Evolutionary conservation across 164 flowering plant species (phyloP).

Genomic region (Annona squamosa): DNA sequence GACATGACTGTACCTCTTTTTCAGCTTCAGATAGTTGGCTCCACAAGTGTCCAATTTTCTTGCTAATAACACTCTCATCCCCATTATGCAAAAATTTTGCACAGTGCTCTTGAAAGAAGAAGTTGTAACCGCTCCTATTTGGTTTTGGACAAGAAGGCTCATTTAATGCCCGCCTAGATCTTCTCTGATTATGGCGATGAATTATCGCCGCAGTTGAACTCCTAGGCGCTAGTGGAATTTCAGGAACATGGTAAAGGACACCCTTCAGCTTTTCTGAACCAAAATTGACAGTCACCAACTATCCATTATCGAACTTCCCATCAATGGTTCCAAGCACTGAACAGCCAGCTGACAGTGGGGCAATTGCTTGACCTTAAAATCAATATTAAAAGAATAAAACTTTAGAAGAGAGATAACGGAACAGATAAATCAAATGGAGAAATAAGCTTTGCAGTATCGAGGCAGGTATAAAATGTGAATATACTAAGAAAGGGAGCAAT

Average conservation of each 20-base stretch:
- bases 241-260: conserved; percentile 68
- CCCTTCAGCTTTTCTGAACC: conserved; percentile 66
- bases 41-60: conserved; percentile 53
- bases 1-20: conserved; percentile 39
- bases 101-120: conserved; percentile 68
- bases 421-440: too few species aligned
- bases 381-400: too few species aligned
- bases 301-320: conserved; percentile 74
- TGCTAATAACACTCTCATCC: conserved; percentile 46
- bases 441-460: too few species aligned
- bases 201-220: conserved; percentile 20
- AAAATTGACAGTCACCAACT: conserved; percentile 49
- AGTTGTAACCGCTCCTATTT: conserved; percentile 57
- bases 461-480: too few species aligned
- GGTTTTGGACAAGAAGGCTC: conserved; percentile 57
- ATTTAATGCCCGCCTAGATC: conserved; percentile 28
- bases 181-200: conserved; percentile 31
- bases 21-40: conserved; percentile 54
- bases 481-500: too few species aligned
- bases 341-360: conserved; percentile 34
- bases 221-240: conserved; percentile 14
- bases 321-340: conserved; percentile 58
- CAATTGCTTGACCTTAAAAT: conserved; percentile 22
- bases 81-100: conserved; percentile 37
- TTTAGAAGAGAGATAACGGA: too few species aligned